Evolutionary conservation across 495 filamentous ascomycete genomes (phyloP).

Genomic region (Penicillium robsamsonii): DNA sequence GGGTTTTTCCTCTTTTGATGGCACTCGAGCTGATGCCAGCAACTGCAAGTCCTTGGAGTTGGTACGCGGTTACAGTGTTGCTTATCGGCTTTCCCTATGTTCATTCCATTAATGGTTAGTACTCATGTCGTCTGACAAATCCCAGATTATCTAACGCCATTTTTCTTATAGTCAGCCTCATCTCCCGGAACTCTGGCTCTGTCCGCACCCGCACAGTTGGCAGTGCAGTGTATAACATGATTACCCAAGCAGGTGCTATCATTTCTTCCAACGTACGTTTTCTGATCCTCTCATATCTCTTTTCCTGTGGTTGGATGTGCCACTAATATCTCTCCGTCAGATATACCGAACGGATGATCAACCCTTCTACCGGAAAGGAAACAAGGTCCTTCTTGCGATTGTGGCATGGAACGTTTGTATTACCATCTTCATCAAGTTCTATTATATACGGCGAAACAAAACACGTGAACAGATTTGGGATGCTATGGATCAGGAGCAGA

Average conservation of each 20-base stretch:
- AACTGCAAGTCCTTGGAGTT: slow-evolving; percentile 15
- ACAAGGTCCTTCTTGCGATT: slow-evolving; percentile 16
- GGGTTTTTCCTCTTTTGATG: slow-evolving; percentile 49
- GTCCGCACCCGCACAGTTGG: slow-evolving; percentile 35
- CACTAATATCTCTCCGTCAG: background rate
- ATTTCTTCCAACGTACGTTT: slow-evolving; percentile 16
- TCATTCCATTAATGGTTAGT: slow-evolving; percentile 29
- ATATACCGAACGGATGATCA: slow-evolving; percentile 13
- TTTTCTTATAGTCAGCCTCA: slow-evolving; percentile 14
- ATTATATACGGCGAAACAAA: slow-evolving; percentile 35
- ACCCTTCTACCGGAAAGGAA: slow-evolving; percentile 20
- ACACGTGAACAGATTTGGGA: slow-evolving; percentile 12
- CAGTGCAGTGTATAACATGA: slow-evolving; percentile 24
- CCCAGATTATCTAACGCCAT: background rate
- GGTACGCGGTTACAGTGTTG: slow-evolving; percentile 19
- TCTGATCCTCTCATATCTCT: background rate
- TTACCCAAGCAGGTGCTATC: slow-evolving; percentile 12
- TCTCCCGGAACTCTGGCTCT: slow-evolving; percentile 32
- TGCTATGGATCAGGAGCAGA: slow-evolving; percentile 15
- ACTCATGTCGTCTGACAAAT: background rate
- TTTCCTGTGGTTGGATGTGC: background rate
- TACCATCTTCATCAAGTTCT: slow-evolving; percentile 26
- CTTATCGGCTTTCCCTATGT: slow-evolving; percentile 27
- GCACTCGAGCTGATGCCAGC: slow-evolving; percentile 17
- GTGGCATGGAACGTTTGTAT: slow-evolving; percentile 15